Base-by-base conservation (phyloP, 805 yeast genomes). In the Millerago galiae region DNA sequence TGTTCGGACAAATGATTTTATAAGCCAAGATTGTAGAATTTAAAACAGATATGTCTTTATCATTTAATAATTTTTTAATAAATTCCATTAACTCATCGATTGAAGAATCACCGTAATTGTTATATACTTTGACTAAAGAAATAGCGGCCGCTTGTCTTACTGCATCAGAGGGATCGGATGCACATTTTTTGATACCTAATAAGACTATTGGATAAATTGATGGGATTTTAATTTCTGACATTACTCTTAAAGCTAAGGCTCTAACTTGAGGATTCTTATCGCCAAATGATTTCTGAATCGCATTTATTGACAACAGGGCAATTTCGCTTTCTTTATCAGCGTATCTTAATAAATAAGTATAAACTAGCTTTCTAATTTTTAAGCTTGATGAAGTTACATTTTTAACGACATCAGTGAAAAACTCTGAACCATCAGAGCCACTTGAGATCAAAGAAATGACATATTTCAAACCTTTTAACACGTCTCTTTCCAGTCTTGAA, bases 291-390 rank as follows among this genome's bases (percentile, higher is more conserved):
- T 85, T 88, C 60, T 93, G 99, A 38, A 93, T 84, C 1, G 97
- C 85, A 61, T 93, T 93, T 50, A 93, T 85, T 1, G 96, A 79
- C 36, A 93, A 68, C 16, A 93, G 71, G 2, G 98, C 93, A n/a
- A 86, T 74, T 59, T 90, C 95, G 9, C 93, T 96, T 51, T 87
- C 90, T 42, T 70, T 61, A 48, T 87, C 95, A 18, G 95, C 93
- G 59, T 78, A 88, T 43, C 84, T 71, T 34, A 81, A 66, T 38
- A 93, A 64, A 52, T 86, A 87, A 1, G 83, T 70, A 62, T 86
- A 78, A 2, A 89, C 96, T 58, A 91, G 70, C 51, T 82, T 78
- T 46, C 86, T 77, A 25, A 87, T 75, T 48, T 79, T 82, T 31
- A 76, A 57, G 43, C 79, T 76, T 5, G 70, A 52, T 15, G 91